Percentiles rank a stretch among this genome's conserved stretches.
Conservation (phyloP, 148 eudicot species). For the Cornus florida region DNA sequence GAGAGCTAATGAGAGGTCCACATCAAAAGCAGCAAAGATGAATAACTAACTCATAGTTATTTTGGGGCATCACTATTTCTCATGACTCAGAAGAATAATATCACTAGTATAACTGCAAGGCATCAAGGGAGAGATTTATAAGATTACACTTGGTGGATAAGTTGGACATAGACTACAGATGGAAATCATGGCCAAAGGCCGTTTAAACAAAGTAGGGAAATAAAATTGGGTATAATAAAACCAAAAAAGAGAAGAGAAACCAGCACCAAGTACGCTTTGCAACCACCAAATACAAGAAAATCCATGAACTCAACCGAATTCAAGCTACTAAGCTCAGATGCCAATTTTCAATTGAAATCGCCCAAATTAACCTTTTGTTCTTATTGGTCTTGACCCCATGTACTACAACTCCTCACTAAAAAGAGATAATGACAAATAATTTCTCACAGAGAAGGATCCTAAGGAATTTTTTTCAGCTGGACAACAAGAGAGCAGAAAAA, state of each 20-base stretch:
- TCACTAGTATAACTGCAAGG: background rate
- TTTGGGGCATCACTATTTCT: background rate
- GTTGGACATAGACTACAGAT: background rate
- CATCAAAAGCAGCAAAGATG: background rate
- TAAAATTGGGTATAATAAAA: background rate
- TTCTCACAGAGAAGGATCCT: too few relatives aligned
- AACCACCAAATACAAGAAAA: background rate
- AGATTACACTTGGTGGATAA: background rate
- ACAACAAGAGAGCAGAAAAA: too few relatives aligned
- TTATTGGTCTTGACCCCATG: too few relatives aligned
- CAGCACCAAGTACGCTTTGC: background rate
- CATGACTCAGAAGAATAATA: background rate
- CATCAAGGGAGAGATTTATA: background rate
- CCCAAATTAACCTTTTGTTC: too few relatives aligned
- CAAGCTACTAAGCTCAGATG: too few relatives aligned
- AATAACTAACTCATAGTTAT: background rate
- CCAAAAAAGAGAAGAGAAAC: background rate
- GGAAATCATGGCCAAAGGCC: background rate
- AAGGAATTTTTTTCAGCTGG: too few relatives aligned
- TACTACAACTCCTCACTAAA: too few relatives aligned
- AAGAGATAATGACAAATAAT: too few relatives aligned
- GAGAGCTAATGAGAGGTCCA: background rate
- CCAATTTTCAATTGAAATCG: too few relatives aligned
- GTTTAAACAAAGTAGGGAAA: background rate
- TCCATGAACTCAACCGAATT: too few relatives aligned